These are phyloP conservation scores for Senna siamea DNA, from an alignment of 306 rosid genomes.

Conservation along the genomic window DNA sequence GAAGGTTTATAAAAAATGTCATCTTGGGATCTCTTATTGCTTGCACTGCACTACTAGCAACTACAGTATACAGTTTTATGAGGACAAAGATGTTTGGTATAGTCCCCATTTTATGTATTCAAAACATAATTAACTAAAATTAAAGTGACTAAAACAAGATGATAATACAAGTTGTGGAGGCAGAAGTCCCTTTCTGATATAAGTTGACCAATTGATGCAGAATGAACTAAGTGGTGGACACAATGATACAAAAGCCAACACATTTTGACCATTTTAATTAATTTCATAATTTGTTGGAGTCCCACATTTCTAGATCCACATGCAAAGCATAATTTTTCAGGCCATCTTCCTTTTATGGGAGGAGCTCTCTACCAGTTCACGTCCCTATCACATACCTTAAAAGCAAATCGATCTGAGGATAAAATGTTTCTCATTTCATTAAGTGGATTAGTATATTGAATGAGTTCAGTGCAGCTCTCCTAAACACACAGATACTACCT, in stretches of 20 bases:
- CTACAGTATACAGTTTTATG: not conserved
- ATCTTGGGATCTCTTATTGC: not conserved
- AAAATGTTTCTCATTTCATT: too few species aligned
- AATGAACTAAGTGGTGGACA: conserved; percentile 45
- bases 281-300: conserved; percentile 36
- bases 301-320: conserved; percentile 35
- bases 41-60: not conserved
- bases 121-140: too few species aligned
- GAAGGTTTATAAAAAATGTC: not conserved
- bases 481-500: not conserved
- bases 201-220: conserved; percentile 46
- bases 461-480: conserved; percentile 4
- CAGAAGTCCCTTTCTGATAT: conserved; percentile 13
- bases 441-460: too few species aligned
- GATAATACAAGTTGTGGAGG: not conserved
- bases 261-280: conserved; percentile 34
- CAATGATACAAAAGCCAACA: conserved; percentile 50
- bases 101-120: too few species aligned
- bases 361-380: not conserved
- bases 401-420: too few species aligned
- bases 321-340: conserved; percentile 20
- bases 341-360: not conserved
- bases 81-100: too few species aligned
- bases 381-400: conserved; percentile 5
- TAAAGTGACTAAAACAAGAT: too few species aligned